Evolutionary conservation across 164 flowering plant species (phyloP).

Genomic region (Hamamelis virginiana): DNA sequence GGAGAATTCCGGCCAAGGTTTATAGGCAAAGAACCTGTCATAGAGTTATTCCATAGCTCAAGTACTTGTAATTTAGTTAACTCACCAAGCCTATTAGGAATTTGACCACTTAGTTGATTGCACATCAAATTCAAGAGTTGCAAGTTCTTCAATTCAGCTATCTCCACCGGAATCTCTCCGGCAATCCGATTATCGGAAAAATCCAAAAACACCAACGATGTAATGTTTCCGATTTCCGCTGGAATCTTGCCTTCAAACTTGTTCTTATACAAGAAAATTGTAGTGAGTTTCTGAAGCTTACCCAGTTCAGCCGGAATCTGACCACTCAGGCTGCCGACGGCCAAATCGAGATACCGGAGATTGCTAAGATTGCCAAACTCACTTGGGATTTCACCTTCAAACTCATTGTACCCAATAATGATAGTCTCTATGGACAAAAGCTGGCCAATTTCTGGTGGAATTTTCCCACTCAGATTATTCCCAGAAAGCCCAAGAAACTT

Average conservation of each 20-base stretch:
- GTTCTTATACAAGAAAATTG: conserved; percentile 32
- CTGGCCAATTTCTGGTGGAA: conserved; percentile 34
- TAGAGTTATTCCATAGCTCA: conserved; percentile 39
- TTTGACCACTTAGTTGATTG: conserved; percentile 28
- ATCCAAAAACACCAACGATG: conserved; percentile 29
- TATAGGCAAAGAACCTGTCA: conserved; percentile 33
- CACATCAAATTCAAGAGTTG: conserved; percentile 41
- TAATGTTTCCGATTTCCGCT: conserved; percentile 27
- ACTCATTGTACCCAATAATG: conserved; percentile 39
- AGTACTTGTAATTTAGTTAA: conserved; percentile 34
- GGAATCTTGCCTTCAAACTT: conserved; percentile 35
- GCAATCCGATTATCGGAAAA: conserved; percentile 40
- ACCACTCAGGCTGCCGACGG: conserved; percentile 35
- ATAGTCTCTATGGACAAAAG: conserved; percentile 31
- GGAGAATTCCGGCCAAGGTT: conserved; percentile 37
- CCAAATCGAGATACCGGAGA: conserved; percentile 40
- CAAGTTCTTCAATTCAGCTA: conserved; percentile 30
- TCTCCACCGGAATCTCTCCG: conserved; percentile 33
- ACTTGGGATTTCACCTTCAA: conserved; percentile 42
- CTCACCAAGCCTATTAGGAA: conserved; percentile 29
- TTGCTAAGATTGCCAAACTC: conserved; percentile 38
- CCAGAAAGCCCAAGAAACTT: conserved; percentile 43
- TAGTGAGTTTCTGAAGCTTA: conserved; percentile 24
- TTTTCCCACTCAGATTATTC: conserved; percentile 35
- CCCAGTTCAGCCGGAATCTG: conserved; percentile 35